Base-by-base conservation (phyloP, 768 basidiomycete genomes). In the Pisolithus microcarpus region DNA sequence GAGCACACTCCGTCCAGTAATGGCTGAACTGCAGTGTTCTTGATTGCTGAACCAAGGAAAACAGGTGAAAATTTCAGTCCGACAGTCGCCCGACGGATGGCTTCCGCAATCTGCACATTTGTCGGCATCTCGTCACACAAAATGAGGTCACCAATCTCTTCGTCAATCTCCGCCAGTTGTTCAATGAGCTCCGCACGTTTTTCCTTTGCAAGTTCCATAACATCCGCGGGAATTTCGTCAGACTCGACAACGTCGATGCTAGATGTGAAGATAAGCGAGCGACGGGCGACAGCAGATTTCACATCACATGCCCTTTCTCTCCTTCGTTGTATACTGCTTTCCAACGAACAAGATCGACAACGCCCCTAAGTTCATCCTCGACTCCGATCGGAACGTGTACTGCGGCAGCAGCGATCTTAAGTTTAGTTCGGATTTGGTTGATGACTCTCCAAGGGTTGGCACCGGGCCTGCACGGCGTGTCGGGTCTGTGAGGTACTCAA, bases 371-470 rank as follows among this genome's bases (percentile, higher is more conserved):
- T 38, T 85, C 82, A 52, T 85, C 85, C 65, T 98, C 96, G 1
- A 67, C 70, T 2, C 96, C 96, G 54, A 99, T 98, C 15, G 95
- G 96, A 16, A 98, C 84, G 59, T 97, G 94, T 10, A 97, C 88
- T 16, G 94, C 91, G 8, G 96, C 96, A 21, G 95, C 94, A 31
- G 89, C 77, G 48, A 96, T 93, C 50, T 85, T 82, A 31, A 99
- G 82, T 68, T 98, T 99, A 1, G 82, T 75, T 49, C 94, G 80
- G 52, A 99, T 90, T 65, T 98, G 96, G 50, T 81, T 76, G 36
- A 98, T 81, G 43, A 98, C 92, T 51, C 93, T 79, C 88, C 91
- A 95, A 2, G 96, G 96, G 68, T 97, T 97, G 19, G 96, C 91
- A 46, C 96, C 96, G 52, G 95, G 93, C 61, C 92, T 91, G 53